phyloP scores from a whole-genome alignment of 2,329 filamentous ascomycete genomes.

The Colletotrichum chlorophyti region DNA sequence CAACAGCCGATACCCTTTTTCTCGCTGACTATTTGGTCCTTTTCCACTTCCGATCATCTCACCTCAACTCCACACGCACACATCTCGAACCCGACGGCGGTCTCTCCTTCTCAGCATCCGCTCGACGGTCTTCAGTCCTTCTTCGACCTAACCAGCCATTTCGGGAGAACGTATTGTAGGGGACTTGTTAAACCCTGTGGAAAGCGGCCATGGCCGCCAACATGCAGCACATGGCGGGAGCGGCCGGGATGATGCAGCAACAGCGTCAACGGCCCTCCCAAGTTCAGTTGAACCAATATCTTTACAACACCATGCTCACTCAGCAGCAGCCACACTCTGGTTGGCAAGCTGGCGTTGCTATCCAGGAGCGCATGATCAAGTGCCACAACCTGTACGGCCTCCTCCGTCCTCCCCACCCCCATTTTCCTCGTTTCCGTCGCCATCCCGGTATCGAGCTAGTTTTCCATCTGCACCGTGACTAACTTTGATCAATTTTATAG shows the following conservation, averaged over 20 bases:
- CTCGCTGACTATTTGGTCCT: neutral
- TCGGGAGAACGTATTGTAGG: neutral
- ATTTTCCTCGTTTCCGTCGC: neutral
- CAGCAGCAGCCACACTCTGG: slow-evolving; percentile 39
- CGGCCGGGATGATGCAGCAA: slow-evolving; percentile 52
- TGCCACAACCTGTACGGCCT: slow-evolving; percentile 48
- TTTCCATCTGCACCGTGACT: slow-evolving; percentile 8
- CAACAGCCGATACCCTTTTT: slow-evolving; percentile 1
- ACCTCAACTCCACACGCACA: no score
- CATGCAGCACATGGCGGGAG: slow-evolving; percentile 62
- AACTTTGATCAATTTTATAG: slow-evolving; percentile 39
- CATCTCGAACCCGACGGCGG: slow-evolving; percentile 3
- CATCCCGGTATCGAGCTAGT: no score
- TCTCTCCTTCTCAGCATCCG: neutral
- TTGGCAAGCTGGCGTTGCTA: slow-evolving; percentile 48
- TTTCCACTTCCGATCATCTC: neutral
- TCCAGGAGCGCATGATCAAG: slow-evolving; percentile 50
- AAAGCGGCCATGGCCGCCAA: slow-evolving; percentile 65
- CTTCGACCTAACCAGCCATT: slow-evolving; percentile 16
- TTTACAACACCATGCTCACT: slow-evolving; percentile 48
- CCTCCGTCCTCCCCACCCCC: neutral
- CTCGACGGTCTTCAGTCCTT: neutral
- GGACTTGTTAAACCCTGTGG: slow-evolving; percentile 28
- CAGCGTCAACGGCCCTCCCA: slow-evolving; percentile 42
- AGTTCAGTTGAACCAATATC: slow-evolving; percentile 43